These are phyloP conservation scores for Dichotomocladium elegans DNA, from an alignment of 371 early-diverging fungal genomes.

Conservation along the genomic window DNA sequence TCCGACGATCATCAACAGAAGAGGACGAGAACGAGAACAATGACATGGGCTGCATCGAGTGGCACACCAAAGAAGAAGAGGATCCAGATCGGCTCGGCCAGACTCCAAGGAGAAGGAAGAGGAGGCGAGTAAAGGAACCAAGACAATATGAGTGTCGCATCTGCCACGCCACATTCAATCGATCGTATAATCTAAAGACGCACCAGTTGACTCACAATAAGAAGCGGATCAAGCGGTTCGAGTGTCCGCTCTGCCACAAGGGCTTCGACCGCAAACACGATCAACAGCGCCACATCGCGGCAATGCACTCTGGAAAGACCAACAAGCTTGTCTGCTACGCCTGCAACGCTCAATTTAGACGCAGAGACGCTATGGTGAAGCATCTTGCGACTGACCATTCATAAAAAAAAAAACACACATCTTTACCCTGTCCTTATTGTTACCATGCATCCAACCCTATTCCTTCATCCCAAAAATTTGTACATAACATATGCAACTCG, in stretches of 20 bases:
- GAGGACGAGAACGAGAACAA: too few species aligned
- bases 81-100: too few species aligned
- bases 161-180: constrained; percentile 56
- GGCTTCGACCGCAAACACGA: constrained; percentile 68
- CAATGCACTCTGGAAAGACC: constrained; percentile 57
- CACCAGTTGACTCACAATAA: constrained; percentile 73
- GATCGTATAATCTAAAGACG: constrained; percentile 67
- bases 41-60: too few species aligned
- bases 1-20: too few species aligned
- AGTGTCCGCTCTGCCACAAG: constrained; percentile 50
- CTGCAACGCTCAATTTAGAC: constrained; percentile 54
- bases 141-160: constrained; percentile 40
- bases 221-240: constrained; percentile 55
- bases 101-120: too few species aligned
- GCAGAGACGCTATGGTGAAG: constrained; percentile 21
- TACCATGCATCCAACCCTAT: too few species aligned
- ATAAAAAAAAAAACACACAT: too few species aligned
- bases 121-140: too few species aligned
- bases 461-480: too few species aligned
- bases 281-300: constrained; percentile 65
- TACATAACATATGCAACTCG: too few species aligned
- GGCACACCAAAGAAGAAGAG: too few species aligned
- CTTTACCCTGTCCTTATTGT: too few species aligned
- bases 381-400: background rate
- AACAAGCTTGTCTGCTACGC: constrained; percentile 43